Evolutionary conservation across 202 grass and related monocot species (phyloP), one percentile per base, ranked within the genome.

Genomic region (Carex arenaria): DNA sequence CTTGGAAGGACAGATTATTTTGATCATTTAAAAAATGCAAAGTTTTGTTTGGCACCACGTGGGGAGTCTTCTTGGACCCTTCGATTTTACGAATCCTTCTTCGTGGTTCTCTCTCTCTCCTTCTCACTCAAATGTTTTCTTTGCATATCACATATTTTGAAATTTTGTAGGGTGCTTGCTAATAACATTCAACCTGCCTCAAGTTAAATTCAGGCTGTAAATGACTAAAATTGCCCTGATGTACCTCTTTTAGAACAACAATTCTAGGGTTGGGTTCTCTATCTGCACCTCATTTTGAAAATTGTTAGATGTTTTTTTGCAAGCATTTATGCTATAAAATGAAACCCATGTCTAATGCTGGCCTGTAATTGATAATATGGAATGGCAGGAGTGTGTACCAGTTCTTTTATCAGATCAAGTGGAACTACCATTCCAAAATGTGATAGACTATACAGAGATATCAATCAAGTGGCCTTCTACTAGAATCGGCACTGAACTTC

Each of bases 21-120:
- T 84, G 93, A 92, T 70, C 95, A 98, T 77, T 87, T 95, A 85
- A 90, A 89, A 84, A 98, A 98, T 83, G 95, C 95, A 73, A 98
- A 95, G 81, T 98, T 93, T 69, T 95, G 95, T 82, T 83, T 98
- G 83, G 92, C 93, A 85, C 95, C 95, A 85, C 93, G 95, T 90
- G 95, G 95, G 47, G 90, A 95, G 83, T 98, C 95, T 10, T 98
- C 95, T 14, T 98, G 95, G 95, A 92, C 95, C 69, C 93, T 98
- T 91, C 84, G 92, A 59, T 98, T 98, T 69, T 95, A 90, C 22
- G 91, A 95, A 72, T 89, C 93, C 42, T 98, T 91, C 79, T 95
- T 98, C 80, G 92, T 98, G 92, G 95, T 89, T 89, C 73, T 66
- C 64, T 89, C 84, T 89, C 85, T 85, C 13, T 75, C 81, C 40